These are phyloP conservation scores for Anisodus tanguticus DNA, from an alignment of 257 asterid genomes.

Conservation along the genomic window DNA sequence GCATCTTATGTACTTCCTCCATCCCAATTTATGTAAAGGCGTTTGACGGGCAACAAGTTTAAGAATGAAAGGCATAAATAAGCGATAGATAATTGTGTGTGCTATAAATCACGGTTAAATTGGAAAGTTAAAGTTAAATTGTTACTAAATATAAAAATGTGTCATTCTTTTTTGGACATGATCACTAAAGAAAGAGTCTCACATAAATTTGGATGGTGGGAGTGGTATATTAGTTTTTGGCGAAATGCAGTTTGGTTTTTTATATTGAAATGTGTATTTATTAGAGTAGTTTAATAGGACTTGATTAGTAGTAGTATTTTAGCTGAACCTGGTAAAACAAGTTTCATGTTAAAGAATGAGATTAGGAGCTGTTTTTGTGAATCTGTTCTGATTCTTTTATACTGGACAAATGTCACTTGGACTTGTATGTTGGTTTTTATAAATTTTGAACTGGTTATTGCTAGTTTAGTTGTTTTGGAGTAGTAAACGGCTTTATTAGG, in stretches of 20 bases:
- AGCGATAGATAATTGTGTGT: not conserved
- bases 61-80: not conserved
- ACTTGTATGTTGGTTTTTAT: not conserved
- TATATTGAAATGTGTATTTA: not conserved
- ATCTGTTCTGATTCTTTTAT: not conserved
- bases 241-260: not conserved
- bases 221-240: no score
- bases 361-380: not conserved
- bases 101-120: not conserved
- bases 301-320: not conserved
- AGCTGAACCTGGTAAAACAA: not conserved
- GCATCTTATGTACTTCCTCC: not conserved
- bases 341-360: not conserved
- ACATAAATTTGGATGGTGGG: not conserved
- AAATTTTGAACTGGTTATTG: not conserved
- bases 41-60: not conserved
- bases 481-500: not conserved
- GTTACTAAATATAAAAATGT: not conserved
- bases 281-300: not conserved
- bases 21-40: not conserved
- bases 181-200: not conserved
- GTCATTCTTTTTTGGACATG: not conserved
- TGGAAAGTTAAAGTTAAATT: not conserved
- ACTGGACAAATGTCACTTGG: not conserved
- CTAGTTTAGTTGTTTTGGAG: slow-evolving; percentile 5